Percentiles rank a stretch among this genome's conserved stretches.
Evolutionary conservation across 148 eudicot genomes (phyloP).

Genomic region (Amaranthus palmeri): DNA sequence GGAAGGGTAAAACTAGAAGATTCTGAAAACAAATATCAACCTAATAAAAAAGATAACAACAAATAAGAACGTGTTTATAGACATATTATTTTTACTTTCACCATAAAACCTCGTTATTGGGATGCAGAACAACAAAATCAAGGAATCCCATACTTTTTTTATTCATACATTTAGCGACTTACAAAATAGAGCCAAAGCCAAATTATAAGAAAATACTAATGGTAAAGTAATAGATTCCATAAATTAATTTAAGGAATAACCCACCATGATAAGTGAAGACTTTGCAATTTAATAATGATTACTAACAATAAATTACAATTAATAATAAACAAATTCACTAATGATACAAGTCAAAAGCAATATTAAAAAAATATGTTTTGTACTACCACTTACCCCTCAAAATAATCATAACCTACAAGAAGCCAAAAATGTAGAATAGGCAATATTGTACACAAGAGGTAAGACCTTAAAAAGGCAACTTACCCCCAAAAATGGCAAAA

Average conservation of each 20-base stretch:
- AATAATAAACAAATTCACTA: conserved; percentile 4
- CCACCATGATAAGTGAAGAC: not conserved
- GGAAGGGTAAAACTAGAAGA: no score
- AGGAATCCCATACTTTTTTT: not conserved
- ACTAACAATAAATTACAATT: not conserved
- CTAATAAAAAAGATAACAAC: no score
- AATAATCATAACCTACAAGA: not conserved
- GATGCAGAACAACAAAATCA: not conserved
- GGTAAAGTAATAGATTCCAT: not conserved
- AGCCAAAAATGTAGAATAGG: conserved; percentile 11
- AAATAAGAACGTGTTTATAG: no score
- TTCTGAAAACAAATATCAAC: no score
- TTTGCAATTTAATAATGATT: conserved; percentile 14
- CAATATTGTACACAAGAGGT: not conserved
- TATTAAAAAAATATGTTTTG: not conserved
- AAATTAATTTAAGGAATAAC: not conserved
- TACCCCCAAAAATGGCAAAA: conserved; percentile 10
- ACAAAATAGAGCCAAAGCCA: not conserved
- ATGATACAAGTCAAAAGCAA: conserved; percentile 15
- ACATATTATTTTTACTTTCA: not conserved
- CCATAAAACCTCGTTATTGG: not conserved
- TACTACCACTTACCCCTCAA: not conserved
- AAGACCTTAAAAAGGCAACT: not conserved
- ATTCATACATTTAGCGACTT: not conserved
- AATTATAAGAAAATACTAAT: no score